These are phyloP conservation scores for Aspergillus sojae DNA, from an alignment of 2,329 filamentous ascomycete species.

Conservation along the genomic window DNA sequence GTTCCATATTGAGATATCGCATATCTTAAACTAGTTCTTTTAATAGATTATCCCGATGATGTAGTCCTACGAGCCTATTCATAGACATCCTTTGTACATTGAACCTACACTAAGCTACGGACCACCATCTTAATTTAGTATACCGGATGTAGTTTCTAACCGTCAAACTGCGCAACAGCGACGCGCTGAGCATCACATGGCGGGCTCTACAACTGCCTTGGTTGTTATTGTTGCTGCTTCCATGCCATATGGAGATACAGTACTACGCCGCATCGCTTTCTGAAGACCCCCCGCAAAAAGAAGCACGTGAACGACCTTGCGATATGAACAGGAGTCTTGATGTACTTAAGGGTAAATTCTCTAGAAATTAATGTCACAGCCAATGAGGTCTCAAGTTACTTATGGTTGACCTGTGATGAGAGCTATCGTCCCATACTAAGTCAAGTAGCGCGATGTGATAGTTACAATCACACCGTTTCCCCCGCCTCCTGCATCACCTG, in stretches of 20 bases:
- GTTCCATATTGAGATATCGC: neutral
- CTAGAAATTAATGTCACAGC: neutral
- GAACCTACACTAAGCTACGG: neutral
- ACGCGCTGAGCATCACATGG: neutral
- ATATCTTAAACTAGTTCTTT: slow-evolving; percentile 10
- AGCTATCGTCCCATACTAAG: neutral
- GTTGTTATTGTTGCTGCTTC: neutral
- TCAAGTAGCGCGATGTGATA: neutral
- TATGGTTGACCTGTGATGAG: neutral
- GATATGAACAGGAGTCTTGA: neutral
- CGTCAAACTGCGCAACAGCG: neutral
- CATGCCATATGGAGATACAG: neutral
- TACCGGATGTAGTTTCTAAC: neutral
- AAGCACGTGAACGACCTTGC: neutral
- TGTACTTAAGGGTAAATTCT: no score
- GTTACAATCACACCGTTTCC: slow-evolving; percentile 10
- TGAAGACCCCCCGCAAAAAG: neutral
- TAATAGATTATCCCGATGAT: slow-evolving; percentile 12
- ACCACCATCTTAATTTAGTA: neutral
- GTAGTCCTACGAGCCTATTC: neutral
- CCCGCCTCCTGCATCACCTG: neutral
- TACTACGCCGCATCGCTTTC: neutral
- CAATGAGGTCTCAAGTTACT: neutral
- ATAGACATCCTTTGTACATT: neutral
- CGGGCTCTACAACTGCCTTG: neutral